Percentiles rank a stretch among this genome's conserved stretches.
These are phyloP conservation scores for Xylariales sp. DNA, from an alignment of 2,329 filamentous ascomycete genomes.

Conservation along the genomic window DNA sequence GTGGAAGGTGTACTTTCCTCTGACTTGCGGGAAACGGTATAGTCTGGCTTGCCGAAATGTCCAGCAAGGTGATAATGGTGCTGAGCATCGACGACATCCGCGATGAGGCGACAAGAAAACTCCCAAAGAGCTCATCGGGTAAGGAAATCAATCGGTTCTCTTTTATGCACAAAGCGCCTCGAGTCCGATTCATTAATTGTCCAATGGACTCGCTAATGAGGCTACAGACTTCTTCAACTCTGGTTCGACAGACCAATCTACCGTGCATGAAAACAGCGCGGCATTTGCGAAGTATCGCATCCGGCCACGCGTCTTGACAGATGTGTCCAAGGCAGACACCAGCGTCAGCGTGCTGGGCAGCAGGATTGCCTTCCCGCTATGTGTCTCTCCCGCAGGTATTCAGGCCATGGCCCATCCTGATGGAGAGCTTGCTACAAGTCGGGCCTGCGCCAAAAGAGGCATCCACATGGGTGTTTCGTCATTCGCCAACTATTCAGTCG, in stretches of 20 bases:
- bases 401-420: conserved; percentile 49
- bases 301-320: background rate
- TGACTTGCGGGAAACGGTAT: no score
- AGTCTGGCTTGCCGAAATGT: no score
- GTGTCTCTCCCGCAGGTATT: conserved; percentile 51
- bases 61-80: no score
- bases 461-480: conserved; percentile 44
- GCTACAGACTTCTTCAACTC: conserved; percentile 3
- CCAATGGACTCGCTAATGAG: no score
- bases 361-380: conserved; percentile 41
- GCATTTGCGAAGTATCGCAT: conserved; percentile 4
- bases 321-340: background rate
- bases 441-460: conserved; percentile 30
- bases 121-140: no score
- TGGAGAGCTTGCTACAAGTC: conserved; percentile 45
- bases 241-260: conserved; percentile 2
- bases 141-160: no score
- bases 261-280: background rate
- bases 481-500: conserved; percentile 33
- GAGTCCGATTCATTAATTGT: no score
- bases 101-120: no score
- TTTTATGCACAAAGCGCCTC: no score
- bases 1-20: no score
- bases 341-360: background rate
- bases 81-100: no score